Evolutionary conservation across 2,329 filamentous ascomycete genomes (phyloP), one percentile per base, ranked within the genome.

Genomic region (Paraphaeosphaeria minitans): DNA sequence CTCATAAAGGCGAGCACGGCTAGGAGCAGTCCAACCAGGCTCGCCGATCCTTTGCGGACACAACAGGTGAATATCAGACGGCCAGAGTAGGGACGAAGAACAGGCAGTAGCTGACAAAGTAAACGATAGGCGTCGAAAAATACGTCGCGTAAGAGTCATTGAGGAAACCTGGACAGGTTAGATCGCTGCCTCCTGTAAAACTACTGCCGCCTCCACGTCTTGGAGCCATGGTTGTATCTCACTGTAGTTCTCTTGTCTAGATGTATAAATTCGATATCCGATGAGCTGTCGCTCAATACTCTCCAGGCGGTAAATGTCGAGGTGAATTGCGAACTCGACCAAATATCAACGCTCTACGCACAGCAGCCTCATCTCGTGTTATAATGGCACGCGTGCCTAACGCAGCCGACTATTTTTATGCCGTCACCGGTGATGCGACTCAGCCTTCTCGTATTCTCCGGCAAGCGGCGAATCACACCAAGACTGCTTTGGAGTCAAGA

Each of bases 1-100:
- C 70, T 42, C 21, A 54, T 47, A 41, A 63, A 58, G 24, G 60
- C 47, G 0, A 69, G 35, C 1, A 67, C 54, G 2, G 60, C 1
- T 13, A 66, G 43, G 24, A 65, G 73, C 2, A 66, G 24, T 9
- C 70, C 70, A 4, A 69, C 21, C 9, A 75, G 55, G 19, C 57
- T 66, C 53, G 63, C 70, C 4, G 68, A 62, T 29, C 61, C 52
- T 56, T 65, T 72, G 27, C 62, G 65, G 3, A 69, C 42, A 9
- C 61, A 55, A 53, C 54, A 68, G 4, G 64, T 60, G 1, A 57
- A 62, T n/a, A 70, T 49, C n/a, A 65, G 59, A 67, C 49, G 6
- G 41, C 48, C 2, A 73, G 48, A 19, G 56, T 66, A 37, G 72
- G 22, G 10, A 71, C 43, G 21, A 61, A 59, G 45, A 62, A 65